Evolutionary conservation across 2,329 filamentous ascomycete species (phyloP).

Genomic region (Penicillium concentricum): DNA sequence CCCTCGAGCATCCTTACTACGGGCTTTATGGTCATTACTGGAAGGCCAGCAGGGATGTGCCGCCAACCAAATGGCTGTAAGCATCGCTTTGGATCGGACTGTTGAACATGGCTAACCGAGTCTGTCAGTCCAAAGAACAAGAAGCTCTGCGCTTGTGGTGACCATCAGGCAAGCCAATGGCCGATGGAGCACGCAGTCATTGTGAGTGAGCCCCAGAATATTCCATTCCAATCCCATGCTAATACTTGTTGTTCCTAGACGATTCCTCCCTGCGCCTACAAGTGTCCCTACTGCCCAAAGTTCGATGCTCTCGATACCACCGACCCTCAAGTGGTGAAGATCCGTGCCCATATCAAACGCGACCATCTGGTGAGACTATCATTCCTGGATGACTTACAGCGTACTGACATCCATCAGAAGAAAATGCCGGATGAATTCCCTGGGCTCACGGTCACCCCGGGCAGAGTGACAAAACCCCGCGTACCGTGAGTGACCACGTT

Average conservation of each 20-base stretch:
- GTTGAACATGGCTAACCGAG: not conserved
- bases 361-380: not conserved
- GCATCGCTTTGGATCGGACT: not conserved
- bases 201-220: not conserved
- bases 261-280: not conserved
- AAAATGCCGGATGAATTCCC: not conserved
- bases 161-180: not conserved
- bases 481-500: not conserved
- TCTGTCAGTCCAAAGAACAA: not conserved
- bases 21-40: not conserved
- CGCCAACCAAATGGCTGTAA: not conserved
- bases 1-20: not conserved
- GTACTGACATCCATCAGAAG: not conserved
- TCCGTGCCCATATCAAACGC: not conserved
- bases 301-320: not conserved
- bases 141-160: not conserved
- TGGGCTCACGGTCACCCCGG: not conserved
- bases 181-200: not conserved
- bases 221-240: not conserved
- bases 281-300: not conserved
- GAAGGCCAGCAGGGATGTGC: not conserved
- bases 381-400: not conserved
- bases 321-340: not conserved
- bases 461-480: not conserved
- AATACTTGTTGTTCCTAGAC: not conserved